These are phyloP conservation scores for Mediolabrus comicus DNA, from an alignment of 108 stramenopile species.

Conservation along the genomic window DNA sequence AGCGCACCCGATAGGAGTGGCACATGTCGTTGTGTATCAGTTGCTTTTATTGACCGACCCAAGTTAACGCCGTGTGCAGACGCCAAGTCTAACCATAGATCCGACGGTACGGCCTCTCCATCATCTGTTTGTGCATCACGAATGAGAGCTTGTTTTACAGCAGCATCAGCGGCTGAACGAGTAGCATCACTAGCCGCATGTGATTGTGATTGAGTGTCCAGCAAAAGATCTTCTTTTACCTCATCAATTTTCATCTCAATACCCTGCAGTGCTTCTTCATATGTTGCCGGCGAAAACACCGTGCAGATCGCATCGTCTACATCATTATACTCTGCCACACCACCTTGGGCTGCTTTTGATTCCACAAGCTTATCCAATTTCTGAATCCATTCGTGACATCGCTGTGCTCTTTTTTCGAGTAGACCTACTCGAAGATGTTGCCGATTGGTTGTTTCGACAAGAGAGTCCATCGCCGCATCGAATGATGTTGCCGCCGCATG, in stretches of 20 bases:
- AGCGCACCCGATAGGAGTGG: constrained; percentile 19
- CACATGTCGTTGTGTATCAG: constrained; percentile 25
- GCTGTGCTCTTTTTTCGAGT: constrained; percentile 10
- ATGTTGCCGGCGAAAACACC: constrained; percentile 25
- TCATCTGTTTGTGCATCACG: constrained; percentile 34
- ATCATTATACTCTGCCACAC: too few species aligned
- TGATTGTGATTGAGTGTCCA: not conserved
- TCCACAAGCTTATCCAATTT: constrained; percentile 27
- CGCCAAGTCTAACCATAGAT: constrained; percentile 43
- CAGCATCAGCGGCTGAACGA: constrained; percentile 31
- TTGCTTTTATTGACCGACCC: constrained; percentile 14
- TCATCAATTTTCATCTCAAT: constrained; percentile 16
- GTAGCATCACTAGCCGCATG: constrained; percentile 15
- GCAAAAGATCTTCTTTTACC: not conserved
- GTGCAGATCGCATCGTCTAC: constrained; percentile 17
- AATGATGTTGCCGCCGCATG: constrained; percentile 31
- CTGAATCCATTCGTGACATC: constrained; percentile 12
- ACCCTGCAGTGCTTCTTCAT: constrained; percentile 29
- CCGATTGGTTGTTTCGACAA: not conserved
- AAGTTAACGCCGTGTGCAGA: constrained; percentile 28
- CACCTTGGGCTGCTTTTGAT: not conserved
- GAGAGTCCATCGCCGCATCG: constrained; percentile 42
- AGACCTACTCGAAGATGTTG: constrained; percentile 16
- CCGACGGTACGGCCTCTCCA: constrained; percentile 40
- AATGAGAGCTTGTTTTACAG: constrained; percentile 20